Conservation (phyloP, 73 alveolate species). For the Tetrahymena thermophila region DNA sequence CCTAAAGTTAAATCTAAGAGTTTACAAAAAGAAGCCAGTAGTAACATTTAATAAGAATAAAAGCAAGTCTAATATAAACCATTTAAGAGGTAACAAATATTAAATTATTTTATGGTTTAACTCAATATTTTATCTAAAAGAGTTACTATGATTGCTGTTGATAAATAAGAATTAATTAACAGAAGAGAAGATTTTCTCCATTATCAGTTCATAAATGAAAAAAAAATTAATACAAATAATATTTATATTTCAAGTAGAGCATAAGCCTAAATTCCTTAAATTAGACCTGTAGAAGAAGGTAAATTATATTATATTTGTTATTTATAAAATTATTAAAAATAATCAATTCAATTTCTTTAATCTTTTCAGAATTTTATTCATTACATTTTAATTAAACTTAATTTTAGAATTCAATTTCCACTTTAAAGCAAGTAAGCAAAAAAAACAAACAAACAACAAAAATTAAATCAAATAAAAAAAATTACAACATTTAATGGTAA, state of each 20-base stretch:
- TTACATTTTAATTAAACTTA: too few species aligned
- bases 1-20: not conserved
- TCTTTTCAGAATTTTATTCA: too few species aligned
- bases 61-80: not conserved
- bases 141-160: not conserved
- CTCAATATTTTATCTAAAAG: not conserved
- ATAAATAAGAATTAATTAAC: not conserved
- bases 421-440: too few species aligned
- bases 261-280: not conserved
- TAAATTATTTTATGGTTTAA: too few species aligned
- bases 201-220: not conserved
- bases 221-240: not conserved
- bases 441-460: too few species aligned
- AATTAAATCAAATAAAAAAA: too few species aligned
- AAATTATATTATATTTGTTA: not conserved
- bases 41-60: not conserved
- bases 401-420: too few species aligned
- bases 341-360: too few species aligned
- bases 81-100: not conserved
- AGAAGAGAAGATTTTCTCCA: not conserved
- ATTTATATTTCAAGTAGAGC: not conserved
- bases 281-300: not conserved
- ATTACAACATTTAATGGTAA: too few species aligned
- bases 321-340: not conserved
- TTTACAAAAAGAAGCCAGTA: not conserved